These are phyloP conservation scores for Syzygium oleosum DNA, from an alignment of 345 rosid genomes.

Conservation along the genomic window DNA sequence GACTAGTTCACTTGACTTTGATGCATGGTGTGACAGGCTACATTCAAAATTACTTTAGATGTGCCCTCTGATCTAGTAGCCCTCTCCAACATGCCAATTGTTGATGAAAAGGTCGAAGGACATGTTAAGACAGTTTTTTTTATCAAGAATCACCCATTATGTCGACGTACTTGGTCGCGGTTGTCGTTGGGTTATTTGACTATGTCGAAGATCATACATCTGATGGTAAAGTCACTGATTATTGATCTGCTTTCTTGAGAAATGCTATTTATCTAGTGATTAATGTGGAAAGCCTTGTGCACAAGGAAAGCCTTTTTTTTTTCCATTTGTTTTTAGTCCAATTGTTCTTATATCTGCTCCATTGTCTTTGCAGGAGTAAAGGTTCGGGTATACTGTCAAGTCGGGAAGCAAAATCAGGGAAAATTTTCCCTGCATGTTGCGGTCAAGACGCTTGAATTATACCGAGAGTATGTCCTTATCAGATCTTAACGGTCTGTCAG, in stretches of 20 bases:
- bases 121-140: slow-evolving; percentile 41
- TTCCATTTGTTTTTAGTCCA: neutral
- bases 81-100: slow-evolving; percentile 84
- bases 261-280: neutral
- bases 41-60: slow-evolving; percentile 80
- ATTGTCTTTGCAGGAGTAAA: slow-evolving; percentile 45
- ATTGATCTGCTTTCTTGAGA: neutral
- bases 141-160: slow-evolving; percentile 87
- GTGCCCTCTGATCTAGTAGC: slow-evolving; percentile 80
- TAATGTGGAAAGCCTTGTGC: neutral
- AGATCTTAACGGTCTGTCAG: neutral
- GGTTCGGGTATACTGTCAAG: slow-evolving; percentile 87
- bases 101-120: slow-evolving; percentile 68
- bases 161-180: slow-evolving; percentile 94
- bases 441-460: slow-evolving; percentile 76
- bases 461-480: slow-evolving; percentile 54
- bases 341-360: slow-evolving; percentile 1
- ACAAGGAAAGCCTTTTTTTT: neutral
- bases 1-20: neutral
- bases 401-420: slow-evolving; percentile 82
- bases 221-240: slow-evolving; percentile 42
- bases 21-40: slow-evolving; percentile 48
- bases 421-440: slow-evolving; percentile 92
- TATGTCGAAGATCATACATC: slow-evolving; percentile 82
- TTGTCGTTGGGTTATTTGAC: slow-evolving; percentile 88